phyloP scores from a whole-genome alignment of 371 early-diverging fungal species.

The Rhizopus arrhizus region DNA sequence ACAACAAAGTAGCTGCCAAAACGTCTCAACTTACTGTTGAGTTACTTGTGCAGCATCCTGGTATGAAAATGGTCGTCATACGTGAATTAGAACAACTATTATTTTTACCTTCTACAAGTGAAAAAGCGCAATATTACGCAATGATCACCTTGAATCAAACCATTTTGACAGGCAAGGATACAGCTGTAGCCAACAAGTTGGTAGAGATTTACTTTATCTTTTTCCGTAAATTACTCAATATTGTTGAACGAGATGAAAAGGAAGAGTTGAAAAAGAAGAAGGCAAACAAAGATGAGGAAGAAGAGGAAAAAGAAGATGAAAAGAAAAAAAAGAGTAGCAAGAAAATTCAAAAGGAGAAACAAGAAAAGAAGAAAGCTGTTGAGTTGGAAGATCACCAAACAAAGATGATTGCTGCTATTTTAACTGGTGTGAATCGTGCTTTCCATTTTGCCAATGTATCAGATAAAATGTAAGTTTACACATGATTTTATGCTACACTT shows the following conservation, averaged over 20 bases:
- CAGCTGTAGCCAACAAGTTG: slow-evolving; percentile 77
- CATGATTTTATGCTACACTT: neutral
- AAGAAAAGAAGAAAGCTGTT: slow-evolving; percentile 52
- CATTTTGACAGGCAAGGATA: slow-evolving; percentile 73
- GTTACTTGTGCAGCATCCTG: slow-evolving; percentile 76
- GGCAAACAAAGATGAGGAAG: slow-evolving; percentile 41
- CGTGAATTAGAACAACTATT: slow-evolving; percentile 86
- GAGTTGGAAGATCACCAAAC: slow-evolving; percentile 69
- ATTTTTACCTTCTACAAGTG: slow-evolving; percentile 68
- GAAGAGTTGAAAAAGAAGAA: slow-evolving; percentile 55
- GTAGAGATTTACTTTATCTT: slow-evolving; percentile 89
- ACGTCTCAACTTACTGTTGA: slow-evolving; percentile 76
- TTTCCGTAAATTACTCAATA: slow-evolving; percentile 78
- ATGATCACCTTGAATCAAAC: slow-evolving; percentile 91
- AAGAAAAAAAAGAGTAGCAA: slow-evolving; percentile 43
- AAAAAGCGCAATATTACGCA: slow-evolving; percentile 86
- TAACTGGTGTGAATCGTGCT: slow-evolving; percentile 95
- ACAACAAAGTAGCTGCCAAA: slow-evolving; percentile 86
- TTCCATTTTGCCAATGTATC: slow-evolving; percentile 88
- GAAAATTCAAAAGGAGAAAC: slow-evolving; percentile 45
- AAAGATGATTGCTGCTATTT: slow-evolving; percentile 87
- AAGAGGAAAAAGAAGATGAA: slow-evolving; percentile 46
- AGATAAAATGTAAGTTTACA: slow-evolving; percentile 62
- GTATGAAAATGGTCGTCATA: slow-evolving; percentile 88
- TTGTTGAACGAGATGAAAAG: slow-evolving; percentile 41